Percentiles rank a stretch among this genome's conserved stretches.
phyloP scores from a whole-genome alignment of 495 filamentous ascomycete genomes.

The Xylaria flabelliformis region DNA sequence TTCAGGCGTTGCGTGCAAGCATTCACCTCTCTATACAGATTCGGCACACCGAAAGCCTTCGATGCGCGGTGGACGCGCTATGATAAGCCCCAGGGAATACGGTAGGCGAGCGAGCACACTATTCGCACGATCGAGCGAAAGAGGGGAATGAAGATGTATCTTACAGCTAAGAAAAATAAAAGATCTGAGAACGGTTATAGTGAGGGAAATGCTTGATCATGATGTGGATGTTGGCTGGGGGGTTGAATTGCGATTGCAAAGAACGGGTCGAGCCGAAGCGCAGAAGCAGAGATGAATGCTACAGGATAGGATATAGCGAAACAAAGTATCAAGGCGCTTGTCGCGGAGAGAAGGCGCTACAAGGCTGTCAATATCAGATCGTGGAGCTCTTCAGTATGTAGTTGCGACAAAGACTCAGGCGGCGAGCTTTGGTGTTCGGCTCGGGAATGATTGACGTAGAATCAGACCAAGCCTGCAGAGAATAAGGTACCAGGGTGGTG shows the following conservation, averaged over 20 bases:
- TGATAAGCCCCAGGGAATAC: neutral
- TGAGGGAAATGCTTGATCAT: conserved; percentile 37
- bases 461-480: neutral
- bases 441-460: conserved; percentile 12
- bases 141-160: conserved; percentile 24
- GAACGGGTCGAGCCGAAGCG: conserved; percentile 21
- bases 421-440: conserved; percentile 12
- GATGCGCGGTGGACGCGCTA: conserved; percentile 5
- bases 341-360: conserved; percentile 1
- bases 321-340: neutral
- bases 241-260: conserved; percentile 18
- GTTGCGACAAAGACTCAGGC: conserved; percentile 4
- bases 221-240: conserved; percentile 28
- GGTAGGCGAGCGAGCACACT: neutral
- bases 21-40: neutral
- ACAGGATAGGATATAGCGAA: conserved; percentile 23
- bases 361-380: conserved; percentile 2
- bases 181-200: conserved; percentile 27
- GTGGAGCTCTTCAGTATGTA: neutral
- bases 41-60: neutral
- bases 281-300: conserved; percentile 14
- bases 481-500: neutral
- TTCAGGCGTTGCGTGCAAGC: neutral
- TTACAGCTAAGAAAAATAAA: conserved; percentile 37
- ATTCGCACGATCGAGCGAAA: neutral